Evolutionary conservation across 148 eudicot species (phyloP), one percentile per base, ranked within the genome.

Genomic region (Rhododendron mucronatum): DNA sequence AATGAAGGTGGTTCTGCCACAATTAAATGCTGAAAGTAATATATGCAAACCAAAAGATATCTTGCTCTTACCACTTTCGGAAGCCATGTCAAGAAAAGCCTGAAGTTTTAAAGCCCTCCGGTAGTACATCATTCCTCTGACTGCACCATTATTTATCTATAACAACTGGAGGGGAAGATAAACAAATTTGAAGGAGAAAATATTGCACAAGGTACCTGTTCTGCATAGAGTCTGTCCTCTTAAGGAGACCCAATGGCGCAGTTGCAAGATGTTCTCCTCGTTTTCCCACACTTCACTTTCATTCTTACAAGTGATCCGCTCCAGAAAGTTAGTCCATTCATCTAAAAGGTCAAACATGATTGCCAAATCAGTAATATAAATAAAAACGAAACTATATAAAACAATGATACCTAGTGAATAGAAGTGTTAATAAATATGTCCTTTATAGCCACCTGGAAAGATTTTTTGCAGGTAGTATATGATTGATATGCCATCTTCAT

Each of bases 121-220:
- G 44, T 90, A 91, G 74, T 91, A 91, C 93, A 91, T 91, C 93
- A 91, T 91, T 13, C 93, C 93, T 83, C 93, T 86, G 23, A 91
- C 93, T 91, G 18, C 76, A 26, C 35, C 12, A 28, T 44, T 65
- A 53, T 9, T 71, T 53, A 53, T 26, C 26, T n/a, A 59, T 63
- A 7, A 41, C 16, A 7, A 59, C 41, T 13, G 4, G 26, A 5
- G 13, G 53, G 71, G 65, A 26, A 41, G 20, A 21, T 61, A 39
- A 30, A 41, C 21, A 3, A 65, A 67, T 11, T 41, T 39, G 6
- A 59, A 26, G 41, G 30, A 11, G 15, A 82, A 13, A 9, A 77
- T 67, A 21, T 57, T 23, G 82, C 39, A 74, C 12, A 26, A 51
- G 26, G 26, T 41, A 90, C 93, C 91, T 47, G 93, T 91, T 91